These are phyloP conservation scores for Apiospora marii DNA, from an alignment of 2,329 filamentous ascomycete genomes.

Conservation along the genomic window DNA sequence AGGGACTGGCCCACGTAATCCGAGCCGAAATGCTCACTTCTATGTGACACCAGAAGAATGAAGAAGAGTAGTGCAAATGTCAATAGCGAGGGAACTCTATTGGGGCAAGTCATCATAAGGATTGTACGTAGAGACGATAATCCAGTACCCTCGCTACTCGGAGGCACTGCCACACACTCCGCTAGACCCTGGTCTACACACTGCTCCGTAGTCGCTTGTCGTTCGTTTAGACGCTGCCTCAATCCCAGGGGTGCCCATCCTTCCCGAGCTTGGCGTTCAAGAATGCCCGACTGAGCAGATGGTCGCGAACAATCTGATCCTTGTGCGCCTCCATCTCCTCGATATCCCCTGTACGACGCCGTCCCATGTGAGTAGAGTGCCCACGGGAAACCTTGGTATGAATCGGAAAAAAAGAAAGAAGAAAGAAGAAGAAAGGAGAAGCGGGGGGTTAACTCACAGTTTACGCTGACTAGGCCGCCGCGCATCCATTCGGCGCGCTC, in stretches of 20 bases:
- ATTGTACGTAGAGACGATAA: too few relatives aligned
- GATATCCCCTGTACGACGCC: conserved; percentile 31
- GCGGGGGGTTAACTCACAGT: conserved; percentile 29
- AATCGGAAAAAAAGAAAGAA: too few relatives aligned
- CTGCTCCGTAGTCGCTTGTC: too few relatives aligned
- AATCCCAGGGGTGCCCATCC: conserved; percentile 33
- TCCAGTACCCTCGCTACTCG: too few relatives aligned
- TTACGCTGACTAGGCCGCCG: conserved; percentile 33
- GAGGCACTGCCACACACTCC: too few relatives aligned
- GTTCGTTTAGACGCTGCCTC: conserved; percentile 11
- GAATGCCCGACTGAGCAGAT: conserved; percentile 31
- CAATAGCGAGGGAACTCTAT: too few relatives aligned
- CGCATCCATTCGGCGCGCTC: conserved; percentile 33
- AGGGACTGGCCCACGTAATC: too few relatives aligned
- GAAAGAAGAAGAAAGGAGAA: not conserved
- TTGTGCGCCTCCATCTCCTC: conserved; percentile 36
- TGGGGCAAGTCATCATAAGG: too few relatives aligned
- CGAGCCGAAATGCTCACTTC: too few relatives aligned
- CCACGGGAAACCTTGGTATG: not conserved
- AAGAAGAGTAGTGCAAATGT: too few relatives aligned
- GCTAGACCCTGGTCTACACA: too few relatives aligned
- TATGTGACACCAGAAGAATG: too few relatives aligned
- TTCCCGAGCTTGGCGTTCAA: conserved; percentile 35
- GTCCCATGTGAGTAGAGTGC: conserved; percentile 27
- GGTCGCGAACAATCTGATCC: conserved; percentile 33